Evolutionary conservation across 2,329 filamentous ascomycete species (phyloP), one percentile per base, ranked within the genome.

Genomic region (Dactylellina drechsleri): DNA sequence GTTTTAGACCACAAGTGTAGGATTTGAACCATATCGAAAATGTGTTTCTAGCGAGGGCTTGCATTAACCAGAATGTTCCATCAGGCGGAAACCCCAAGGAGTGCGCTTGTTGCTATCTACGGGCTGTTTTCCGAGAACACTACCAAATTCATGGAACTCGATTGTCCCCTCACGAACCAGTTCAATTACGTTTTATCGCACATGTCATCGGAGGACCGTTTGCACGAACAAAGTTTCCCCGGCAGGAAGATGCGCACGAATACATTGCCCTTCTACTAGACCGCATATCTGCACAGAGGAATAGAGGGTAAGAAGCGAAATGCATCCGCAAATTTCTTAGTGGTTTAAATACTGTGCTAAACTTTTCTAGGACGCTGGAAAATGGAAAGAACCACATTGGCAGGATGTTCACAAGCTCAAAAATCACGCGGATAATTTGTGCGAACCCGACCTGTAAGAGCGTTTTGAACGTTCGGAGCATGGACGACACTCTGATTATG

Each of bases 201-300:
- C 49, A 54, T 43, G 67, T 60, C 41, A 50, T 74, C 12, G 70
- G 70, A 12, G 41, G 28, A 15, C 28, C 15, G n/a, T 74, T 74
- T 53, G 68, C 62, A 5, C 28, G 31, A 10, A 61, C 52, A 31
- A 49, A 16, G 23, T 41, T 58, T 43, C 50, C 53, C 31, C 56
- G 57, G 3, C 70, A 74, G 36, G 70, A 74, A 52, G 70, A 74
- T 26, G 57, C 57, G n/a, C 70, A 74, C n/a, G 70, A 74, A 49
- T 74, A 74, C 28, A 67, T 74, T 28, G 41, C 36, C 15, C 57
- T 74, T 6, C 52, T 74, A 5, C 52, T 74, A 2, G 62, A 61
- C n/a, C 41, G 70, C 10, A 18, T 74, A 6, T 66, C 61, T 16
- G 50, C 53, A 15, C 40, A 47, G 4, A 57, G 31, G 31, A 36